Conservation (phyloP, 108 stramenopile genomes). For the Nannochloropsis gaditana region DNA sequence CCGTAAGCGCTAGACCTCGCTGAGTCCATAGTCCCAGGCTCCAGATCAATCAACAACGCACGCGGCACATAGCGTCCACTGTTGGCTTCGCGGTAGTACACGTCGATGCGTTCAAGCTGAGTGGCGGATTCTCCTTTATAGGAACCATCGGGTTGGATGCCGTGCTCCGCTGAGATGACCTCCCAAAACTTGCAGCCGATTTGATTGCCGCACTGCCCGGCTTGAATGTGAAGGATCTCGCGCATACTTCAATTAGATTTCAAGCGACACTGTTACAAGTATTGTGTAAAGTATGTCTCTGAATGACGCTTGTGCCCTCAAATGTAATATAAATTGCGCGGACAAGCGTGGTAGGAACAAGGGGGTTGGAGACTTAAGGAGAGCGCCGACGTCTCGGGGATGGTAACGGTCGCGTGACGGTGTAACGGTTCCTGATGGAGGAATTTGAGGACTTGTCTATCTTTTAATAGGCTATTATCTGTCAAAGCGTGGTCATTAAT, state of each 20-base stretch:
- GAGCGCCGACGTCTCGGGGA: too few relatives aligned
- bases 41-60: constrained; percentile 56
- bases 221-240: constrained; percentile 94
- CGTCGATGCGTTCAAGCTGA: constrained; percentile 76
- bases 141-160: constrained; percentile 58
- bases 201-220: constrained; percentile 95
- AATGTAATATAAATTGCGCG: too few relatives aligned
- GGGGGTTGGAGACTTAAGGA: too few relatives aligned
- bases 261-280: too few relatives aligned
- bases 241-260: constrained; percentile 60
- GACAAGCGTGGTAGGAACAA: too few relatives aligned
- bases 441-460: too few relatives aligned
- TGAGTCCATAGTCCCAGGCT: constrained; percentile 66
- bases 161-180: constrained; percentile 73
- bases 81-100: constrained; percentile 72
- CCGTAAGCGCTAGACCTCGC: constrained; percentile 70
- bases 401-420: too few relatives aligned
- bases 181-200: constrained; percentile 72
- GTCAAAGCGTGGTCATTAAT: too few relatives aligned
- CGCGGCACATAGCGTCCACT: constrained; percentile 81
- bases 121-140: constrained; percentile 71
- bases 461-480: too few relatives aligned
- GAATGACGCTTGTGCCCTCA: too few relatives aligned
- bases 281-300: too few relatives aligned
- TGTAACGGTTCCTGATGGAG: too few relatives aligned